Evolutionary conservation across 805 yeast genomes (phyloP).

Genomic region (Kodamaea restingae): DNA sequence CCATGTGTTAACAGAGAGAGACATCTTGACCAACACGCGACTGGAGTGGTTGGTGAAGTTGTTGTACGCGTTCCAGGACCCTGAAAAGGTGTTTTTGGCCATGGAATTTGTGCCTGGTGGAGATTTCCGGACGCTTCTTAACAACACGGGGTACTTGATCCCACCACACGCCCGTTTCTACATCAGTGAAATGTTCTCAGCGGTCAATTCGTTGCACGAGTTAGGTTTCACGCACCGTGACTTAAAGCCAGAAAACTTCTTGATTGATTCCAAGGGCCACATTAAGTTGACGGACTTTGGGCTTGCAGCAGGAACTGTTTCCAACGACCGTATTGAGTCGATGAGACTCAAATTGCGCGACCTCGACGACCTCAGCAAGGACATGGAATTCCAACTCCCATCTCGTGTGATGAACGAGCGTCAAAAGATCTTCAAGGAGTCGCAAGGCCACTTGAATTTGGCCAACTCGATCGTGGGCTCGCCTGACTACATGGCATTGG

Average conservation of each 20-base stretch:
- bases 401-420: slow-evolving; percentile 82
- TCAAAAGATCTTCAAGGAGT: slow-evolving; percentile 78
- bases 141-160: slow-evolving; percentile 86
- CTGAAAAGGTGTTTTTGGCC: slow-evolving; percentile 84
- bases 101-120: slow-evolving; percentile 99
- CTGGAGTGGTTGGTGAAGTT: slow-evolving; percentile 94
- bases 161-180: slow-evolving; percentile 96
- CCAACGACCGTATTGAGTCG: slow-evolving; percentile 88
- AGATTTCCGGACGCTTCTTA: slow-evolving; percentile 89
- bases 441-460: slow-evolving; percentile 74
- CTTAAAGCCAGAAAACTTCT: slow-evolving; percentile 89
- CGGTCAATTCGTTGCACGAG: slow-evolving; percentile 90
- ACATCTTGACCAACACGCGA: slow-evolving; percentile 91
- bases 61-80: slow-evolving; percentile 91
- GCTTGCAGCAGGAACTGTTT: slow-evolving; percentile 92
- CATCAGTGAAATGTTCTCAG: slow-evolving; percentile 92
- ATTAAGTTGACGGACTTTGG: slow-evolving; percentile 96
- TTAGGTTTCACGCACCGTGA: slow-evolving; percentile 96
- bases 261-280: slow-evolving; percentile 87
- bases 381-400: slow-evolving; percentile 43
- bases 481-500: slow-evolving; percentile 98
- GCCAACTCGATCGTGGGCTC: slow-evolving; percentile 97
- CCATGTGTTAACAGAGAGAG: slow-evolving; percentile 94
- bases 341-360: slow-evolving; percentile 68
- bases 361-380: slow-evolving; percentile 65